A percentile compares a stretch with the other conserved stretches of the same genome.
Evolutionary conservation across 495 filamentous ascomycete genomes (phyloP).

Genomic region (Podospora appendiculata): DNA sequence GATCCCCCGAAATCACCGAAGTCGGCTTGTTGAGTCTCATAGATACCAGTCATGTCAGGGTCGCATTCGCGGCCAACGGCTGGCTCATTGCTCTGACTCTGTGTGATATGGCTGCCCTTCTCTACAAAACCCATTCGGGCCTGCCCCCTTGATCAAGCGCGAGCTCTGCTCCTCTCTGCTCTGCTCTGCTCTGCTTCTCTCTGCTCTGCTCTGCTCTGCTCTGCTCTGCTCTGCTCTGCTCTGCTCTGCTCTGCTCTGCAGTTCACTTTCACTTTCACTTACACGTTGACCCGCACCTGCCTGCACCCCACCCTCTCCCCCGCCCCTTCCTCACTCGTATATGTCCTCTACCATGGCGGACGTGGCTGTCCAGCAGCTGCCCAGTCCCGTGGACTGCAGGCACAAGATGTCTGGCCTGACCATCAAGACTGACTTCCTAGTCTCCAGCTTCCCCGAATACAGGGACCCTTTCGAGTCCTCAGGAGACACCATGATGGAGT

Average conservation of each 20-base stretch:
- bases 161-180: neutral
- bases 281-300: too few relatives aligned
- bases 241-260: too few relatives aligned
- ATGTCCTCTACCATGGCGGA: conserved; percentile 14
- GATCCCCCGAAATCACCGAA: conserved; percentile 16
- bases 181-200: neutral
- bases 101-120: neutral
- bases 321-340: too few relatives aligned
- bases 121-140: neutral
- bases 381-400: conserved; percentile 12
- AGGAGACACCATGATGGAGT: conserved; percentile 24
- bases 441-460: conserved; percentile 33
- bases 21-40: conserved; percentile 13
- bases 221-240: too few relatives aligned
- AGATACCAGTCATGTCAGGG: conserved; percentile 7
- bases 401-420: conserved; percentile 27
- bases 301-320: too few relatives aligned
- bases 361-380: conserved; percentile 7
- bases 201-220: too few relatives aligned
- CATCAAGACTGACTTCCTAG: conserved; percentile 36
- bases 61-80: conserved; percentile 9
- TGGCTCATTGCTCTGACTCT: too few relatives aligned
- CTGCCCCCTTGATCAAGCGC: neutral
- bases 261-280: too few relatives aligned
- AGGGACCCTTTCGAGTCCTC: conserved; percentile 30